These are phyloP conservation scores for Populus hybrid DNA, from an alignment of 441 rosid species.

Conservation along the genomic window DNA sequence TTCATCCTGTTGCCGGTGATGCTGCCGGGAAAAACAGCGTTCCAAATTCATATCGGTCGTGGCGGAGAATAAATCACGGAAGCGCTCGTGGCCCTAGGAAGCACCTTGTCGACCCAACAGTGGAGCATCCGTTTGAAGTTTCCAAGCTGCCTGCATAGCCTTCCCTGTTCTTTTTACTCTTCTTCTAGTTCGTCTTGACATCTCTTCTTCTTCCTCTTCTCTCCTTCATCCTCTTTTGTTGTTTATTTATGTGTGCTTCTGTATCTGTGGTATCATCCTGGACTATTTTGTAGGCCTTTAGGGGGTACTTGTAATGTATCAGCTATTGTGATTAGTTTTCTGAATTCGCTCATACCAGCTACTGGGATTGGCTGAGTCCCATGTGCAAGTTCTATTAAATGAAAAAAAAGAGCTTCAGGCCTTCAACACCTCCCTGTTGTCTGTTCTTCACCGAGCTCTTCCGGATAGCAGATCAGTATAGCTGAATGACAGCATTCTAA, in stretches of 20 bases:
- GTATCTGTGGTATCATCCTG: background rate
- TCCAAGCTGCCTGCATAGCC: conserved; percentile 37
- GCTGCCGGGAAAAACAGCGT: conserved; percentile 2
- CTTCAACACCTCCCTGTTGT: background rate
- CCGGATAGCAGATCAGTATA: too few species aligned
- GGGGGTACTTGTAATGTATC: background rate
- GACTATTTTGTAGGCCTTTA: background rate
- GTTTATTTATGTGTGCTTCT: background rate
- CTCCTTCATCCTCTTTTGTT: background rate
- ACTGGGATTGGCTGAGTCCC: background rate
- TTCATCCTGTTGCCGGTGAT: conserved; percentile 6
- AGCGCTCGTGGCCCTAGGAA: conserved; percentile 46
- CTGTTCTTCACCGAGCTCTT: too few species aligned
- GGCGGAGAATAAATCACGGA: conserved; percentile 45
- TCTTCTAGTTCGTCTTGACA: background rate
- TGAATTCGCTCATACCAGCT: background rate
- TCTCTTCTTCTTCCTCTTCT: background rate
- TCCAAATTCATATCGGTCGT: background rate
- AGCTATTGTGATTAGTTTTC: background rate
- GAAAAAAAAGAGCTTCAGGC: background rate
- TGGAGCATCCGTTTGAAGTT: conserved; percentile 28
- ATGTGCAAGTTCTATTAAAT: background rate
- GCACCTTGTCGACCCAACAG: conserved; percentile 33
- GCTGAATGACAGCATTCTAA: background rate
- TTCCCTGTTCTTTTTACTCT: background rate